A percentile compares a stretch with the other conserved stretches of the same genome.
These are phyloP conservation scores for Porpolomopsis calyptriformis DNA, from an alignment of 768 basidiomycete species.

Conservation along the genomic window DNA sequence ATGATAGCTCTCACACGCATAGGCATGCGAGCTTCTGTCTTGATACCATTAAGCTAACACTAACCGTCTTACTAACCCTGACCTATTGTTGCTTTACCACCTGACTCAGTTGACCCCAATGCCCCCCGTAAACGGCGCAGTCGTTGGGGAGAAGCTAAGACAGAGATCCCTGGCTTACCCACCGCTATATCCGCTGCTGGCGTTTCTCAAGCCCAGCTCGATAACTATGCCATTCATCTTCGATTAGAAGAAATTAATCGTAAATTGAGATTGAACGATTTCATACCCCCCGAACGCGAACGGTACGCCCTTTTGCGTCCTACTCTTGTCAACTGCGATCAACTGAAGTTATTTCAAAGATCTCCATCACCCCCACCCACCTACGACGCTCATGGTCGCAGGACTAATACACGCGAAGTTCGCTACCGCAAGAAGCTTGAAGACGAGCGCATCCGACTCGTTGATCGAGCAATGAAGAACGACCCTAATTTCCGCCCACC, in stretches of 20 bases:
- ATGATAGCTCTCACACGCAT: conserved; percentile 10
- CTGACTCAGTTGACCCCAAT: conserved; percentile 62
- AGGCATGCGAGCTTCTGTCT: conserved; percentile 19
- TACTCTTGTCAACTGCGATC: conserved; percentile 17
- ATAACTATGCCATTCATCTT: conserved; percentile 94
- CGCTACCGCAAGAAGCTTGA: conserved; percentile 94
- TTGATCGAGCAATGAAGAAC: conserved; percentile 93
- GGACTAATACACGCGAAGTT: conserved; percentile 97
- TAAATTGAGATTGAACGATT: conserved; percentile 88
- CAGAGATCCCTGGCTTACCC: conserved; percentile 85
- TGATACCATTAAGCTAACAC: conserved; percentile 26
- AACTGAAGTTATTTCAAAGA: conserved; percentile 30
- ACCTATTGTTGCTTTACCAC: conserved; percentile 32
- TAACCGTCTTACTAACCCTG: conserved; percentile 52
- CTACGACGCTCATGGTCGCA: conserved; percentile 93
- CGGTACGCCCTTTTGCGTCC: conserved; percentile 37
- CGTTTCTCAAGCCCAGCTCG: conserved; percentile 90
- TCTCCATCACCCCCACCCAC: conserved; percentile 96
- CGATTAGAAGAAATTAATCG: conserved; percentile 96
- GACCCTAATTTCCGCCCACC: conserved; percentile 98
- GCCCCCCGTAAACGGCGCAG: conserved; percentile 91
- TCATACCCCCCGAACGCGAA: conserved; percentile 90
- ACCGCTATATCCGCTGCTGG: conserved; percentile 90
- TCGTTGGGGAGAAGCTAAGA: conserved; percentile 93
- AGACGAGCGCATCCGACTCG: conserved; percentile 84